These are phyloP conservation scores for Aspergillus costaricaensis DNA, from an alignment of 2,329 filamentous ascomycete species.

Conservation along the genomic window DNA sequence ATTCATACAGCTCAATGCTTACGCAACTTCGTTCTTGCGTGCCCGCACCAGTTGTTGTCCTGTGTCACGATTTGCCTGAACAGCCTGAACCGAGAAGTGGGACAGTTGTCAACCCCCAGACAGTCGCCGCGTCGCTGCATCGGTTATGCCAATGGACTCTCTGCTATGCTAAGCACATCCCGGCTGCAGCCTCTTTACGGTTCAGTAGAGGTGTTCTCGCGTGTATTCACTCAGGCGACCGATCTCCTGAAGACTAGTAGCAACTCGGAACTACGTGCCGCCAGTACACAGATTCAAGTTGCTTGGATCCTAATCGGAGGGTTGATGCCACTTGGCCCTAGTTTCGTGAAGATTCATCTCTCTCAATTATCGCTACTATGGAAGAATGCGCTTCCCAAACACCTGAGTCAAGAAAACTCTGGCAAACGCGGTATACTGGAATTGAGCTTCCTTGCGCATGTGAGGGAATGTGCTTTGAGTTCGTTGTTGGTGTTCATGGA, in stretches of 20 bases:
- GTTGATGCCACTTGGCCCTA: constrained; percentile 92
- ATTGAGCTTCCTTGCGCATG: constrained; percentile 88
- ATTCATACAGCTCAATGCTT: constrained; percentile 84
- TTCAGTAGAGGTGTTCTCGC: constrained; percentile 91
- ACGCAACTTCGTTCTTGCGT: constrained; percentile 83
- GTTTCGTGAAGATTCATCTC: constrained; percentile 98
- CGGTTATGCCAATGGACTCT: constrained; percentile 88
- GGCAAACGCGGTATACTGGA: constrained; percentile 81
- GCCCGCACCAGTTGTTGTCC: constrained; percentile 85
- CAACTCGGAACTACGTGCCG: constrained; percentile 84
- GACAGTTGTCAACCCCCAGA: constrained; percentile 70
- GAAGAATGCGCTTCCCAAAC: constrained; percentile 96
- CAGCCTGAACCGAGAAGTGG: constrained; percentile 83
- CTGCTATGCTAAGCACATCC: constrained; percentile 86
- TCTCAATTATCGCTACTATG: constrained; percentile 90
- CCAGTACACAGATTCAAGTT: constrained; percentile 93
- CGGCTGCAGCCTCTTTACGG: constrained; percentile 86
- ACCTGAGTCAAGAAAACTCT: constrained; percentile 88
- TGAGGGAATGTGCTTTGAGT: constrained; percentile 89
- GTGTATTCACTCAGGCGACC: constrained; percentile 87
- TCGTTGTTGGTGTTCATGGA: constrained; percentile 90
- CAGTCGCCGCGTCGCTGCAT: constrained; percentile 82
- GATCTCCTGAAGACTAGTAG: constrained; percentile 89
- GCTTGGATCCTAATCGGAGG: constrained; percentile 97
- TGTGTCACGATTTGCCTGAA: constrained; percentile 97